Evolutionary conservation across 441 rosid genomes (phyloP).

Genomic region (Gossypium trilobum): DNA sequence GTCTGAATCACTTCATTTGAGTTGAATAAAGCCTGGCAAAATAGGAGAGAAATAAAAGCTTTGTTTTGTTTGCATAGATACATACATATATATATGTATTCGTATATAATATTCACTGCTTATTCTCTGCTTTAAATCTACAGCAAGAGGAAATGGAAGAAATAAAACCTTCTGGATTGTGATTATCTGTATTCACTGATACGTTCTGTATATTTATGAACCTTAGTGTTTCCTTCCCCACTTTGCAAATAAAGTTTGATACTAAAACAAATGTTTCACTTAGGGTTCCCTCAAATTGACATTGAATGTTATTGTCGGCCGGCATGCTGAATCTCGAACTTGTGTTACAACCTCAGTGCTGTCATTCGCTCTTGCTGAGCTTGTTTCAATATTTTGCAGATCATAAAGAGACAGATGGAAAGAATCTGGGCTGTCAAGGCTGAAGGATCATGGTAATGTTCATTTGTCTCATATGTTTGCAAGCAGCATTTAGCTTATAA

Average conservation of each 20-base stretch:
- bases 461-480: background rate
- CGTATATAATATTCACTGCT: background rate
- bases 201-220: background rate
- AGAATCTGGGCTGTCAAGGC: background rate
- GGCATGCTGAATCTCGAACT: background rate
- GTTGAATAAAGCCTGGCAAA: no score
- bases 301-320: background rate
- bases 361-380: background rate
- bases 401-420: constrained; percentile 6
- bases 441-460: constrained; percentile 6
- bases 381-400: constrained; percentile 17
- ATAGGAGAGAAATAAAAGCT: background rate
- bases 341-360: background rate
- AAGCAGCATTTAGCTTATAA: background rate
- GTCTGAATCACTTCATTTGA: no score
- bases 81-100: background rate
- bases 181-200: background rate
- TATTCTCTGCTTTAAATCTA: background rate
- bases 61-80: background rate
- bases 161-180: background rate
- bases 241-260: background rate
- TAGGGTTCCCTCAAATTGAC: background rate
- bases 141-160: background rate
- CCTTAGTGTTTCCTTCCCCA: background rate
- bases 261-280: background rate